Percentiles rank a stretch among this genome's conserved stretches.
These are phyloP conservation scores for Zalaria obscura DNA, from an alignment of 2,329 filamentous ascomycete genomes.

Conservation along the genomic window DNA sequence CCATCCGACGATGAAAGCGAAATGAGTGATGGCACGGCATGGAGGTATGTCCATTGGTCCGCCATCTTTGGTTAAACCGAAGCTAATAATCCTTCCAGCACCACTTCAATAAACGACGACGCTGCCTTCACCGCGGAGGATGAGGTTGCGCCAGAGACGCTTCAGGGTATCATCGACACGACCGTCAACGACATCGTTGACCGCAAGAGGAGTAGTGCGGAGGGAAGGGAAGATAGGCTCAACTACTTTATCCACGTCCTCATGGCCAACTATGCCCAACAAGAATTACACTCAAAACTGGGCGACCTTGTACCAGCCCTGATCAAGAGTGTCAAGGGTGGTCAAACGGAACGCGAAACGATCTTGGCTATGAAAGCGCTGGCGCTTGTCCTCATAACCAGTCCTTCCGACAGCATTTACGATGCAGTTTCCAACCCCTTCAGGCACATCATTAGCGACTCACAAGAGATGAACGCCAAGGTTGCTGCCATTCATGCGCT, in stretches of 20 bases:
- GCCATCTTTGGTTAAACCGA: background rate
- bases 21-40: conserved; percentile 44
- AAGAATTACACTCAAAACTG: conserved; percentile 45
- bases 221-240: conserved; percentile 53
- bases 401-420: conserved; percentile 51
- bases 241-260: conserved; percentile 49
- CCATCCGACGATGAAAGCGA: conserved; percentile 48
- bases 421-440: conserved; percentile 44
- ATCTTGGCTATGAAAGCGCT: conserved; percentile 58
- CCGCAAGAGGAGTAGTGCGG: conserved; percentile 63
- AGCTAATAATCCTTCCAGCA: conserved; percentile 23
- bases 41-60: conserved; percentile 29
- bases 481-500: conserved; percentile 60
- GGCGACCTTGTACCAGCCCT: conserved; percentile 51
- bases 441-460: conserved; percentile 51
- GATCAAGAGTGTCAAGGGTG: conserved; percentile 54
- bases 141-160: conserved; percentile 19
- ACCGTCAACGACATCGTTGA: conserved; percentile 59
- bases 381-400: conserved; percentile 54
- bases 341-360: conserved; percentile 54
- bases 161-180: conserved; percentile 31
- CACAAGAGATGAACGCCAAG: conserved; percentile 50
- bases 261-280: conserved; percentile 52
- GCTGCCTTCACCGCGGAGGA: conserved; percentile 34
- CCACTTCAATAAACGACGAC: conserved; percentile 54